Evolutionary conservation across 179 eudicot genomes (phyloP).

Genomic region (Carnegiea gigantea): DNA sequence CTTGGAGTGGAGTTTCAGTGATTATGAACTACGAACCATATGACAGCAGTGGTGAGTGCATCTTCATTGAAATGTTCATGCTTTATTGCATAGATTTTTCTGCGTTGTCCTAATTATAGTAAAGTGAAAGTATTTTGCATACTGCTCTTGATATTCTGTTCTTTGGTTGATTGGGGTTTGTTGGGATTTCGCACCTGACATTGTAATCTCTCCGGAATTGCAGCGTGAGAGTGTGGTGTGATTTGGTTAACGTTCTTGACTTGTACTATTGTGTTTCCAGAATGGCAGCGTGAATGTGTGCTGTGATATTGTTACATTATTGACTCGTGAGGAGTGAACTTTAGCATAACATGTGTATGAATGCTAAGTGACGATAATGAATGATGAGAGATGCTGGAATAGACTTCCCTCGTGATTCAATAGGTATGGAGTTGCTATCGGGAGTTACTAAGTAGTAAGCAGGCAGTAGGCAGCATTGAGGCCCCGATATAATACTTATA

Average conservation of each 20-base stretch:
- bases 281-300: neutral
- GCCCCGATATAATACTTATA: neutral
- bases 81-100: neutral
- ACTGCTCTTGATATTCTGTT: neutral
- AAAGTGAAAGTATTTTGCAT: neutral
- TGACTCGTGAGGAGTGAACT: neutral
- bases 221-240: neutral
- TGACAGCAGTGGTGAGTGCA: conserved; percentile 50
- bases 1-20: conserved; percentile 13
- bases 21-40: conserved; percentile 42
- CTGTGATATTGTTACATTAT: neutral
- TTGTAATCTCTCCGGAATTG: neutral
- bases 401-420: neutral
- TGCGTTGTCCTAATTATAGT: neutral
- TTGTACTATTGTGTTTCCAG: neutral
- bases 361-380: neutral
- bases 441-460: neutral
- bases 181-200: neutral
- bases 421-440: neutral
- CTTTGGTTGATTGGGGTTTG: conserved; percentile 3
- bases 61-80: neutral
- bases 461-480: neutral
- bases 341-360: neutral
- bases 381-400: neutral
- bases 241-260: neutral